phyloP scores from a whole-genome alignment of 192 early-diverging fungal genomes.

The Diversispora epigaea region DNA sequence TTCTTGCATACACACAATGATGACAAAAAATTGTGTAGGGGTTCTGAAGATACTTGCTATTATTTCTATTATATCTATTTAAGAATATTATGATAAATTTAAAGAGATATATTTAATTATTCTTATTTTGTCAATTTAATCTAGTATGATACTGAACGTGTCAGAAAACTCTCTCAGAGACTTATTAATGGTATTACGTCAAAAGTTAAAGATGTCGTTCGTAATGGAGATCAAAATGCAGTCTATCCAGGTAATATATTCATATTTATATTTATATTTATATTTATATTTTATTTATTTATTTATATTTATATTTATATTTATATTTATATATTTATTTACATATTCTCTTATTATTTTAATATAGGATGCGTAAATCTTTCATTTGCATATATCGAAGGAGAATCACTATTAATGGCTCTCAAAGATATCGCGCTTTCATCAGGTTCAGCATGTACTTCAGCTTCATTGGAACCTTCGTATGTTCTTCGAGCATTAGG shows the following conservation, averaged over 20 bases:
- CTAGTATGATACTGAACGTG: conserved; percentile 76
- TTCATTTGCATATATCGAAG: conserved; percentile 95
- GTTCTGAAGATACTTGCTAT: conserved; percentile 2
- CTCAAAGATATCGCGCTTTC: conserved; percentile 96
- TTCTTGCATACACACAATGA: not conserved
- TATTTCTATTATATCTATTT: too few species aligned
- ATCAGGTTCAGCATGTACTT: conserved; percentile 94
- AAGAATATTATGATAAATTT: not conserved
- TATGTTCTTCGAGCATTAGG: conserved; percentile 97
- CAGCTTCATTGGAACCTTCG: conserved; percentile 91
- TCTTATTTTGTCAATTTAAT: not conserved
- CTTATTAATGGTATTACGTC: conserved; percentile 79
- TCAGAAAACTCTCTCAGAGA: conserved; percentile 70
- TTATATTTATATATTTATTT: too few species aligned
- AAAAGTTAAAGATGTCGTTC: conserved; percentile 76
- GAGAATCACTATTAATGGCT: conserved; percentile 96
- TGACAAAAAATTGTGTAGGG: conserved; percentile 12
- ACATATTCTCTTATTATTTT: too few species aligned
- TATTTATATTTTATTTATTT: too few species aligned
- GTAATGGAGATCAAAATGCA: conserved; percentile 82
- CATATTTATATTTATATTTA: not conserved
- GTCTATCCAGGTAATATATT: conserved; percentile 64
- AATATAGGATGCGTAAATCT: conserved; percentile 86
- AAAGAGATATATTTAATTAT: conserved; percentile 16
- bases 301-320: not conserved